Base-by-base conservation (phyloP, 140 eudicot genomes). In the Stevia rebaudiana region DNA sequence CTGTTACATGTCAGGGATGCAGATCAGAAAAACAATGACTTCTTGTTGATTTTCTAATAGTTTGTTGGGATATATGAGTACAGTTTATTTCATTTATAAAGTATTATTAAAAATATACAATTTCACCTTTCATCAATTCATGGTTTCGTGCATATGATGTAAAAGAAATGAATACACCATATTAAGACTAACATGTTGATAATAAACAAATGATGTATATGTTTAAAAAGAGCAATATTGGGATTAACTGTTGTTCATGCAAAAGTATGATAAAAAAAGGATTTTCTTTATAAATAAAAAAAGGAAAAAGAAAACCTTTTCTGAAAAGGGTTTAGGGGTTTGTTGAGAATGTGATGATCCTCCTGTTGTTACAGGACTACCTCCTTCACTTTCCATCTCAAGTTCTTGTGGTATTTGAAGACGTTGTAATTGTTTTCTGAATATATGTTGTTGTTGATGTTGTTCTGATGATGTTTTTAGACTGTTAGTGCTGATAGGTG, bases 331-430 rank as follows among this genome's bases (percentile, higher is more conserved):
- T 76, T 82, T 90, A 28, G 81, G 65, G 47, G 80, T n/a, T 63
- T 61, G 79, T 78, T 88, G 94, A 74, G 81, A 40, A 30, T 78
- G 87, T 63, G 90, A 82, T 57, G 83, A 71, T 41, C 84, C 86
- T 36, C 86, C 86, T 49, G 86, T 74, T 46, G 78, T 85, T 31
- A 75, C 74, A 31, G 82, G 80, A 40, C 83, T 74, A 75, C 82
- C 83, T 49, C 72, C 80, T 66, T 83, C 88, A 74, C 89, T 82
- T 24, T 78, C 81, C 76, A 76, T 64, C 42, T 75, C 80, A 41
- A 70, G 56, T 68, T 75, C 84, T 63, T 68, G 70, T 65, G 80
- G 85, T 41, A 76, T 63, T 51, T 78, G 89, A 61, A 73, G 85
- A 70, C 65, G 69, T 31, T 58, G 78, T 59, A 82, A 75, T 30